Evolutionary conservation across 2,329 filamentous ascomycete genomes (phyloP).

Genomic region (Grosmannia huntii): DNA sequence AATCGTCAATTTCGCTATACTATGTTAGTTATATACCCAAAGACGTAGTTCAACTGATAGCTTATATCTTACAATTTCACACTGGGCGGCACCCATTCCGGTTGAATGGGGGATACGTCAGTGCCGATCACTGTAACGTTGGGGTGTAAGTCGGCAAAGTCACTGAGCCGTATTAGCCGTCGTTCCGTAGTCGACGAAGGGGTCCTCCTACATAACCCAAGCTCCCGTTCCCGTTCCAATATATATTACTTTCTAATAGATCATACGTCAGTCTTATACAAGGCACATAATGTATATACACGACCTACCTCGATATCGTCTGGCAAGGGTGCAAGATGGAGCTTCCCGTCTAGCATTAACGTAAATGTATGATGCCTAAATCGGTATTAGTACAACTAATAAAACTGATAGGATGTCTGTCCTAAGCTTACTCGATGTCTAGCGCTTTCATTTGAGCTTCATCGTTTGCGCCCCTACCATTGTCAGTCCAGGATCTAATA

Average conservation of each 20-base stretch:
- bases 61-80: neutral
- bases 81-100: neutral
- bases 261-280: neutral
- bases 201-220: neutral
- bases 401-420: neutral
- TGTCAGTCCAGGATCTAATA: neutral
- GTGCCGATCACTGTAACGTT: neutral
- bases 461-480: neutral
- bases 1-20: conserved; percentile 41
- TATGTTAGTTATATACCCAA: neutral
- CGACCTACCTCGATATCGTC: neutral
- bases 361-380: neutral
- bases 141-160: neutral
- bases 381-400: neutral
- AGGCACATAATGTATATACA: neutral
- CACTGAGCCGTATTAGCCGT: neutral
- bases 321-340: neutral
- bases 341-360: neutral
- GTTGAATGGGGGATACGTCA: neutral
- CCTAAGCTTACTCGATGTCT: neutral
- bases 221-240: neutral
- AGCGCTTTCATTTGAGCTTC: neutral
- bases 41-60: too few species aligned
- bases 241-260: neutral
- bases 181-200: neutral